phyloP scores from a whole-genome alignment of 179 eudicot genomes.

The Beta lomatogona region DNA sequence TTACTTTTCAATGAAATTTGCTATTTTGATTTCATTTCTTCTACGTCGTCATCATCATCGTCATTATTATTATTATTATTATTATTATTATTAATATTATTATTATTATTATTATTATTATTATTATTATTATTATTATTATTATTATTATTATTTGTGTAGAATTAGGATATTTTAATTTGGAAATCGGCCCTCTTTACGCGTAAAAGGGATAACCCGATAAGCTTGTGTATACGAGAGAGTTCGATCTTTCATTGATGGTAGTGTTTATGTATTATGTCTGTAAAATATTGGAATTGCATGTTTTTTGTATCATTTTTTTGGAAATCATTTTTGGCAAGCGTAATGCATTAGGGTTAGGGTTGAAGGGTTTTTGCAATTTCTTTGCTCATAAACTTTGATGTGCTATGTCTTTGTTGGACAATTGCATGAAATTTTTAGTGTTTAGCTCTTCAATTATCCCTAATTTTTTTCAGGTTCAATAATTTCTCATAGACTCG shows the following conservation, averaged over 20 bases:
- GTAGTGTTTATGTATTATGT: neutral
- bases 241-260: neutral
- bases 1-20: neutral
- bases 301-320: neutral
- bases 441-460: neutral
- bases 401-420: neutral
- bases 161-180: neutral
- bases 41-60: neutral
- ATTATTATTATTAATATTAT: too few relatives aligned
- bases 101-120: too few relatives aligned
- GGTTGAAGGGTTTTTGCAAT: conserved; percentile 17
- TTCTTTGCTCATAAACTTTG: neutral
- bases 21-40: neutral
- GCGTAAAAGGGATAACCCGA: neutral
- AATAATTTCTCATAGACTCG: neutral
- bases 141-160: too few relatives aligned
- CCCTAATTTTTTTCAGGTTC: neutral
- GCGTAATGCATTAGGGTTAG: conserved; percentile 11
- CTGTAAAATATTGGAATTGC: too few relatives aligned
- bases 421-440: neutral
- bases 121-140: too few relatives aligned
- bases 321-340: neutral
- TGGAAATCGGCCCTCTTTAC: neutral
- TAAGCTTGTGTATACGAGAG: neutral
- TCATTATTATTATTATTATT: too few relatives aligned